Evolutionary conservation across 2,329 filamentous ascomycete species (phyloP), one percentile per base, ranked within the genome.

Genomic region (Tolypocladium endophyticum): DNA sequence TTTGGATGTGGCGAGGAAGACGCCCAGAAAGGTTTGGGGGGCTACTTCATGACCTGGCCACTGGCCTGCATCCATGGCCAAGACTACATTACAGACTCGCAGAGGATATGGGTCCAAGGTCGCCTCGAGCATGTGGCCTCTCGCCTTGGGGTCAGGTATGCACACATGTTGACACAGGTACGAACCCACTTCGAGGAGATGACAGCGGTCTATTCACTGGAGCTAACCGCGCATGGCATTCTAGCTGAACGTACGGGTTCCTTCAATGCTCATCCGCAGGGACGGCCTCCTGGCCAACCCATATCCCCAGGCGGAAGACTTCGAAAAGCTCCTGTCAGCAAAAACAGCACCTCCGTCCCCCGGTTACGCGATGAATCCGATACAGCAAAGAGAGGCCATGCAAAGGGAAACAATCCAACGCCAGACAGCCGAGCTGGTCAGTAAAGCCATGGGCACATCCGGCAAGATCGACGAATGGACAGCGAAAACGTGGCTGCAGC

Each of bases 11-110:
- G 79, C 25, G 73, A 80, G 25, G 79, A 83, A 45, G 72, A 78
- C 53, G 71, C 71, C 2, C 74, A 75, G 20, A 85, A 84, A 68
- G 79, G 79, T 2, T 70, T 86, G 20, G 80, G 81, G 0, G 84
- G 82, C 0, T 84, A 84, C 65, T 83, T 85, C 61, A 68, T 84
- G 23, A 81, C 81, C 1, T 86, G 83, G 82, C 82, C 83, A 18
- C 70, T 87, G 50, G 77, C 79, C 14, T 80, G 77, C 61, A 70
- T 83, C 47, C 74, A 78, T 60, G 77, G 77, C 38, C 81, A 83
- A 65, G 84, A 87, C 70, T 85, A 82, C 64, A 73, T 79, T 7
- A 85, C 83, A 4, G 83, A 85, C 63, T 74, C 78, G 16, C 83
- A 87, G 71, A 73, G 84, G 35, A 71, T 74, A 6, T 87, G 82